phyloP scores from a whole-genome alignment of 2,329 filamentous ascomycete species.

The Acephala macrosclerotiorum region DNA sequence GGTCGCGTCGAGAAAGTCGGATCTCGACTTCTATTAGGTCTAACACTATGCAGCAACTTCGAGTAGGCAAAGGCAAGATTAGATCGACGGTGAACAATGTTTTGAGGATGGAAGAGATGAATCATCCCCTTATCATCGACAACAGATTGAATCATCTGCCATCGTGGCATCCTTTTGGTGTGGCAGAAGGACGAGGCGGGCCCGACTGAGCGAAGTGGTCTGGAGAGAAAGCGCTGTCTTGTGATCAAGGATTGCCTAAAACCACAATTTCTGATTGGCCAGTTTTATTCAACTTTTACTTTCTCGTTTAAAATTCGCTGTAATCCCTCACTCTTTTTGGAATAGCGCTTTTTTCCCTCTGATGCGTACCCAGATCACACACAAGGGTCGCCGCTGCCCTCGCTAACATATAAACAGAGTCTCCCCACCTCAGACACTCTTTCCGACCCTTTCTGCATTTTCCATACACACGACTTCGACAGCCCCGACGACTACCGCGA shows the following conservation, averaged over 20 bases:
- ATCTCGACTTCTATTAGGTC: slow-evolving; percentile 22
- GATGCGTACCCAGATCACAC: slow-evolving; percentile 7
- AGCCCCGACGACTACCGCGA: slow-evolving; percentile 11
- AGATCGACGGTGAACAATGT: slow-evolving; percentile 24
- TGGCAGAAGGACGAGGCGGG: slow-evolving; percentile 28
- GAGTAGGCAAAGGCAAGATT: slow-evolving; percentile 20
- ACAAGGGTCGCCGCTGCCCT: not conserved
- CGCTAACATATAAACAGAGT: slow-evolving; percentile 26
- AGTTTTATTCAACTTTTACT: slow-evolving; percentile 1
- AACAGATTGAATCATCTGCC: slow-evolving; percentile 28
- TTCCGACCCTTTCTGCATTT: slow-evolving; percentile 27
- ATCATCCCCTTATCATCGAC: slow-evolving; percentile 8
- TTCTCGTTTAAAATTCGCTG: slow-evolving; percentile 1
- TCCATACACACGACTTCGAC: slow-evolving; percentile 14
- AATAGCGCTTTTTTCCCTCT: not conserved
- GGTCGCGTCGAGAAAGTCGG: not conserved
- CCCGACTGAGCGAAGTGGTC: slow-evolving; percentile 2
- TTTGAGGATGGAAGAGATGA: slow-evolving; percentile 13
- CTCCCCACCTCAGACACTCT: slow-evolving; percentile 25
- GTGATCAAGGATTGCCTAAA: slow-evolving; percentile 17
- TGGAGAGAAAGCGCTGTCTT: slow-evolving; percentile 21
- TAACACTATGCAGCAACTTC: slow-evolving; percentile 28
- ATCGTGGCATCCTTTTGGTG: slow-evolving; percentile 21
- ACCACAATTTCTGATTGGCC: not conserved
- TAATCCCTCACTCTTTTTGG: slow-evolving; percentile 3